Base-by-base conservation (phyloP, 208 protist species). In the Trypanosoma theileri region DNA sequence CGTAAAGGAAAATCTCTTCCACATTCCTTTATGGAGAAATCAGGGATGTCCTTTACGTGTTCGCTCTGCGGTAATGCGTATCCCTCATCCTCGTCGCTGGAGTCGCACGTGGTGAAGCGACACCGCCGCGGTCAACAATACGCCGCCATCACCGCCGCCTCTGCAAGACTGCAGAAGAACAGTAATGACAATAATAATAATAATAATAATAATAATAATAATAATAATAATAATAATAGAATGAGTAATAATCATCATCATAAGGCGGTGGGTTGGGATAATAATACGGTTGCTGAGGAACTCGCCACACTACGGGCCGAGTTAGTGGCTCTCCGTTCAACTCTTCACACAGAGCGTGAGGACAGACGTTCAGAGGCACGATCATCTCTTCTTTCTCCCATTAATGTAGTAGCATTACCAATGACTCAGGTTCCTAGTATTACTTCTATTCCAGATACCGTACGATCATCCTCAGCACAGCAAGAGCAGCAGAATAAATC, bases 101-200 rank as follows among this genome's bases (percentile, higher is more conserved):
- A 89, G 19, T 93, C 88, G 16, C 88, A 93, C 73, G 73, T 84
- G 28, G 56, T 71, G 8, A 93, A 93, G 65, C 84, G 85, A 0
- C 85, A 93, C 62, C 81, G 78, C 24, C 75, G 78, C 8, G 41
- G 71, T 40, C 16, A 74, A 14, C 64, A 75, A 3, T 82, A 79
- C 28, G 76, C 83, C 1, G 52, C 65, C 9, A 77, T 85, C 57
- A 73, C 81, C 0, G 76, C 81, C 1, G 60, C 65, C 3, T 73
- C 76, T 7, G 66, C 72, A 1, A 68, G 66, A n/a, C 60, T 60
- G 41, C 48, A 12, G 1, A 59, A 59, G 4, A 63, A 59, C 31
- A 11, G 31, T 16, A 24, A 14, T 45, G 16, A 67, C 17, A 28
- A 52, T 28, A 16, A 45, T 54, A 16, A 31, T 40, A 45, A 31